Base-by-base conservation (phyloP, 306 rosid species). In the Sesbania bispinosa region DNA sequence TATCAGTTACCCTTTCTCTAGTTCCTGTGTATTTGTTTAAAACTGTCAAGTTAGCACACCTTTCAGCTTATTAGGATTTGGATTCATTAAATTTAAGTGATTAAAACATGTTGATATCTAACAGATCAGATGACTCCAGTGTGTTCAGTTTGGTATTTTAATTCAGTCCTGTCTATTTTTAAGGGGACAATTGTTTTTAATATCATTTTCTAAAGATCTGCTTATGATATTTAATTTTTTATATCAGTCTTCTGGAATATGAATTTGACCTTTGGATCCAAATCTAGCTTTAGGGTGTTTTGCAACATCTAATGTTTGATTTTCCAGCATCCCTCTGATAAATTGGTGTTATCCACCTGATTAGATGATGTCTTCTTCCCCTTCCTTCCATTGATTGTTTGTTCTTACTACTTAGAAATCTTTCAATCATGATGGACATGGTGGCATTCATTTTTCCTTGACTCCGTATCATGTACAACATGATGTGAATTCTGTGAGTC, bases 391-490 rank as follows among this genome's bases (percentile, higher is more conserved):
- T n/a, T n/a, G n/a, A 30, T 79, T 64, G 75, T 62, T 68, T 60
- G 64, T 83, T 78, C 81, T 75, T 74, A 47, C 69, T 26, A 30
- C 79, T 55, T 79, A 85, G 96, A 82, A 89, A 77, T 75, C 86
- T 65, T 77, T 86, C 85, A 83, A 83, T 77, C 92, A 76, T 50
- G 79, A 85, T 65, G 85, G 82, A 84, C 86, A 86, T 85, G 86
- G 83, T 73, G 89, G 92, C 55, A 16, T 76, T 91, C 88, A 83
- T 41, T 81, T 83, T 87, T 68, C 90, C 69, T 69, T 58, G 78
- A 70, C 83, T 75, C 80, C 89, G 29, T 83, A 83, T 74, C 88
- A 80, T 83, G 53, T 77, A 80, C 90, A 81, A 69, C 85, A 83
- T 65, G 83, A 85, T 79, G 62, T 86, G 81, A 76, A 78, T 79